phyloP scores from a whole-genome alignment of 2,329 filamentous ascomycete species.

The Aspergillus hiratsukae region DNA sequence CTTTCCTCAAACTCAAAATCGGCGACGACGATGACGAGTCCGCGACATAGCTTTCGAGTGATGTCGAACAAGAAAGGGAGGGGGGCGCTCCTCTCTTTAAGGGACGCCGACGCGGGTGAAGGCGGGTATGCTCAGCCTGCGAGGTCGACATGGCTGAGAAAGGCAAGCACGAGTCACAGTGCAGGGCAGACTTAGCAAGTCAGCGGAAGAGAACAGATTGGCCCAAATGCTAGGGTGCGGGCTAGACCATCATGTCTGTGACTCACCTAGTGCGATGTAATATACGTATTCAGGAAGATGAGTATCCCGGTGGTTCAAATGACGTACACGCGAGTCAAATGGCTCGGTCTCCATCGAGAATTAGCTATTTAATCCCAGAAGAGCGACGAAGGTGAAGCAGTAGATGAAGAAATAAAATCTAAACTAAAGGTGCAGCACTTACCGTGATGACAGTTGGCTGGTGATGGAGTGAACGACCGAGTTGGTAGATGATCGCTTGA shows the following conservation, averaged over 20 bases:
- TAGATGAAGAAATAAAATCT: not conserved
- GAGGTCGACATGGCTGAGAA: constrained; percentile 27
- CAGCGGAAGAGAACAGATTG: constrained; percentile 4
- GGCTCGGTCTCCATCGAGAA: not conserved
- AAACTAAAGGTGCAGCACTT: not conserved
- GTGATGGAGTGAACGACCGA: not conserved
- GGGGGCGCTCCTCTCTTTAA: constrained; percentile 26
- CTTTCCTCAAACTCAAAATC: constrained; percentile 59
- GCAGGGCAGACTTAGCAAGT: constrained; percentile 2
- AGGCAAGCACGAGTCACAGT: constrained; percentile 9
- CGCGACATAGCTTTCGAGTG: constrained; percentile 7
- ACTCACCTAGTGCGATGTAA: constrained; percentile 8
- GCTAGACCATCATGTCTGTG: not conserved
- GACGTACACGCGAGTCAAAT: constrained; percentile 3
- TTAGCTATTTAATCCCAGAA: not conserved
- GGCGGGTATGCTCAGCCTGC: constrained; percentile 20
- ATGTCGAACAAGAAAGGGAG: constrained; percentile 21
- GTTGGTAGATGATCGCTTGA: not conserved
- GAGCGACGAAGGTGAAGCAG: not conserved
- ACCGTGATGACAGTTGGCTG: not conserved
- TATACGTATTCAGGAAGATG: constrained; percentile 1
- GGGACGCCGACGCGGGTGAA: constrained; percentile 34
- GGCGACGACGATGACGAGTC: constrained; percentile 15
- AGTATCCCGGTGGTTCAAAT: not conserved
- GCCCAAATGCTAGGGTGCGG: constrained; percentile 10